Conservation (phyloP, 768 basidiomycete genomes). For the Myochromella boudieri region DNA sequence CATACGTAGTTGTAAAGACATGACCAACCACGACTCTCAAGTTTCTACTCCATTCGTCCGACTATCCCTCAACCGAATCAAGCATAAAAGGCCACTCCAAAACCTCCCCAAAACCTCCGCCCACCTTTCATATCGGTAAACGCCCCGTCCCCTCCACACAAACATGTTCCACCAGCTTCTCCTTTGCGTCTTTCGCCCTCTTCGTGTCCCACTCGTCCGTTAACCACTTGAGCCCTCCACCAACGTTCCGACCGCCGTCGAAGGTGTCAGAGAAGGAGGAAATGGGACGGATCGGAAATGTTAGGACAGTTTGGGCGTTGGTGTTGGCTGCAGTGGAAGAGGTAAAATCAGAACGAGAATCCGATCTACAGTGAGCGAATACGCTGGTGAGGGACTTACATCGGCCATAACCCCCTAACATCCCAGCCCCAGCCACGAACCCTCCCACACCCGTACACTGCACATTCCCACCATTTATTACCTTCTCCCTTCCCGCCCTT, state of each 20-base stretch:
- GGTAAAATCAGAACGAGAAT: not conserved
- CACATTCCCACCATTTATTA: slow-evolving; percentile 37
- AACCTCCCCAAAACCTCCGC: slow-evolving; percentile 37
- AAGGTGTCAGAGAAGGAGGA: slow-evolving; percentile 47
- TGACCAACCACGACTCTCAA: too few species aligned
- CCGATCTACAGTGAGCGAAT: not conserved
- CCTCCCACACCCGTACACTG: slow-evolving; percentile 38
- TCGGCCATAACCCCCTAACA: slow-evolving; percentile 44
- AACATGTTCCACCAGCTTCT: slow-evolving; percentile 27
- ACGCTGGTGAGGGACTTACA: slow-evolving; percentile 2
- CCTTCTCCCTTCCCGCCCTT: slow-evolving; percentile 11
- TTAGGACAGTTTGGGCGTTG: slow-evolving; percentile 19
- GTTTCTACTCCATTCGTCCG: too few species aligned
- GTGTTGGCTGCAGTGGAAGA: slow-evolving; percentile 7
- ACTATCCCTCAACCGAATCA: too few species aligned
- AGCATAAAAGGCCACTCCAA: too few species aligned
- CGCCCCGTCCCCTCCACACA: slow-evolving; percentile 42
- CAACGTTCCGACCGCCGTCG: slow-evolving; percentile 50
- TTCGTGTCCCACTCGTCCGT: slow-evolving; percentile 23
- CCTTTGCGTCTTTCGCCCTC: slow-evolving; percentile 1
- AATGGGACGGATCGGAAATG: slow-evolving; percentile 28
- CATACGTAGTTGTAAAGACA: too few species aligned
- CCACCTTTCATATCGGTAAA: slow-evolving; percentile 53
- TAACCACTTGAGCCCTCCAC: slow-evolving; percentile 34
- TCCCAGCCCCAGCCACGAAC: slow-evolving; percentile 45